A percentile compares a stretch with the other conserved stretches of the same genome.
phyloP scores from a whole-genome alignment of 1,284 basidiomycete species.

The Pholiota adiposa region DNA sequence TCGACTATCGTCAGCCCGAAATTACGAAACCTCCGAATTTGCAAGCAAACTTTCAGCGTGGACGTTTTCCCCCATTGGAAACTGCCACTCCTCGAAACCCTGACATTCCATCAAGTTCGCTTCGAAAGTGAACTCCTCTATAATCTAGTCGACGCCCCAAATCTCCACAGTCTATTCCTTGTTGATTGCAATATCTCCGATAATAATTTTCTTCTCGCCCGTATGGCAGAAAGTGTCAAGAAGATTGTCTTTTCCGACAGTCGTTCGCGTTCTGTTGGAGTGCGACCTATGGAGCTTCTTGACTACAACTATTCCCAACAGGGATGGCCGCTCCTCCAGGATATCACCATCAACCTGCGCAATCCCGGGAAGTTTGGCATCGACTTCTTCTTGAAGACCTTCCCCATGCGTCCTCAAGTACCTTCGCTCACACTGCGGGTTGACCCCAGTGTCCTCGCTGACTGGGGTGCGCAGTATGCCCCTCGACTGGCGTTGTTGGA shows the following conservation, averaged over 20 bases:
- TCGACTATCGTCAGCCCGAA: not conserved
- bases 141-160: not conserved
- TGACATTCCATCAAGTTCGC: not conserved
- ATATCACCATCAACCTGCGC: constrained; percentile 6
- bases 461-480: not conserved
- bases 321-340: not conserved
- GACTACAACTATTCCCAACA: not conserved
- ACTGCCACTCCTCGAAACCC: constrained; percentile 1
- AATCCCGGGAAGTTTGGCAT: not conserved
- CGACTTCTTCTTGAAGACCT: not conserved
- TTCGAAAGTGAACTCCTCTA: not conserved
- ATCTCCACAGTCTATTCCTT: not conserved
- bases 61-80: not conserved
- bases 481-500: not conserved
- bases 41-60: not conserved
- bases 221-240: not conserved
- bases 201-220: not conserved
- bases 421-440: not conserved
- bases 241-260: constrained; percentile 3
- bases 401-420: not conserved
- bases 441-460: not conserved
- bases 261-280: not conserved
- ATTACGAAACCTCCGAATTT: not conserved
- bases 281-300: not conserved
- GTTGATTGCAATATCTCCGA: not conserved